Evolutionary conservation across 2,329 filamentous ascomycete species (phyloP), one percentile per base, ranked within the genome.

Genomic region (Neofusicoccum parvum): DNA sequence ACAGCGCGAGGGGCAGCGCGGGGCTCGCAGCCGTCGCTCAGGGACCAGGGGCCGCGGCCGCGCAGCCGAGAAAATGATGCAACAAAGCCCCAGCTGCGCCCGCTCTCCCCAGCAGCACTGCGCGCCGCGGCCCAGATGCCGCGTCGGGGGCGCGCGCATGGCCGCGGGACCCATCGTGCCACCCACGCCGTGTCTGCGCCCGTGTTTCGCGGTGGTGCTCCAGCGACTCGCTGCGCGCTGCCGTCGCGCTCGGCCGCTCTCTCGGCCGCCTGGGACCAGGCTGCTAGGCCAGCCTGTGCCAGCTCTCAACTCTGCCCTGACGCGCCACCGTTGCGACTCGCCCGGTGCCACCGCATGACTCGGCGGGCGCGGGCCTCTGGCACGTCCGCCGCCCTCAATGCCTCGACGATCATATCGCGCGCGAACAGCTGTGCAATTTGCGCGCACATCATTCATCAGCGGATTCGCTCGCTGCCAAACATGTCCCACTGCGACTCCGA

Each of bases 311-410:
- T 32, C 17, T 53, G 27, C 27, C 49, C n/a, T 36, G 10, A 51
- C 49, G 49, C 49, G n/a, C 49, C 27, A 27, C 34, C 34, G n/a
- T 23, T 36, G 34, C 51, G 51, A 54, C n/a, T 54, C 34, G 34
- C 27, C 17, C 34, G 37, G 53, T 32, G 34, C 53, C 37, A 41
- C 37, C 17, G n/a, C 56, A 60, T 60, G 56, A 60, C 56, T 60
- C 56, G 56, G 56, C 32, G 56, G 32, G 43, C 43, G n/a, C 41
- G 41, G 32, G 32, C 41, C 54, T 36, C 27, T 36, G 17, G 54
- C 54, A 46, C 54, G 54, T 45, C 32, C 50, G 50, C 50, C 50
- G 37, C 54, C 32, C 45, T 60, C 56, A 60, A 60, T 60, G 56
- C 56, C 32, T 48, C 41, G 54, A 59, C 54, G 54, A 59, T 59